Evolutionary conservation across 148 eudicot genomes (phyloP).

Genomic region (Silene uniflora): DNA sequence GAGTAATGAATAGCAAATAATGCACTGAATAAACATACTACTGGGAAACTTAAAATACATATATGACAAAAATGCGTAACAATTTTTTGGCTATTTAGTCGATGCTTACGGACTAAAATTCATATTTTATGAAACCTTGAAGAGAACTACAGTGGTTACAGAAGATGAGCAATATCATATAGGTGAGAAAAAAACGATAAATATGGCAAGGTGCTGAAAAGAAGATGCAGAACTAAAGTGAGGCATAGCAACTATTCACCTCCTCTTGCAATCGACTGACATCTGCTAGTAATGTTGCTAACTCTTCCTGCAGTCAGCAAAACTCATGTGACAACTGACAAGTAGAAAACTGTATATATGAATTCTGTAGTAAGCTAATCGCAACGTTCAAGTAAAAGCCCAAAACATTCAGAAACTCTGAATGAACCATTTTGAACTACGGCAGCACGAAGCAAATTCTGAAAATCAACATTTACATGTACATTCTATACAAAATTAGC

Average conservation of each 20-base stretch:
- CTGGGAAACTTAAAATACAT: not conserved
- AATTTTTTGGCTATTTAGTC: too few relatives aligned
- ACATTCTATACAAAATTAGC: too few relatives aligned
- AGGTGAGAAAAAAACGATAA: not conserved
- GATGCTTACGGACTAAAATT: not conserved
- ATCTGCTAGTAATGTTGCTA: constrained; percentile 50
- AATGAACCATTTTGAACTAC: not conserved
- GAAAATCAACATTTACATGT: too few relatives aligned
- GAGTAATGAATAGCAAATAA: too few relatives aligned
- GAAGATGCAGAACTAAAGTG: not conserved
- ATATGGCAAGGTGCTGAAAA: constrained; percentile 8
- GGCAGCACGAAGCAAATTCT: not conserved
- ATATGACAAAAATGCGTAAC: not conserved
- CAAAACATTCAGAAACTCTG: not conserved
- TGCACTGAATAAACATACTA: not conserved
- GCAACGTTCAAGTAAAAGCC: not conserved
- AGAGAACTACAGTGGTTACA: constrained; percentile 1
- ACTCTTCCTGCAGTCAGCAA: constrained; percentile 58
- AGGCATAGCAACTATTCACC: constrained; percentile 36
- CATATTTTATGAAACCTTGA: not conserved
- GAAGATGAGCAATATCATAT: not conserved
- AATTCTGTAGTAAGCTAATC: not conserved
- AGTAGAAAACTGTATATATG: not conserved
- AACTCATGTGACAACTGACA: not conserved
- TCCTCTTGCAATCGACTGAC: constrained; percentile 48